A percentile compares a stretch with the other conserved stretches of the same genome.
These are phyloP conservation scores for Hanseniaspora taiwanica DNA, from an alignment of 805 yeast species.

Conservation along the genomic window DNA sequence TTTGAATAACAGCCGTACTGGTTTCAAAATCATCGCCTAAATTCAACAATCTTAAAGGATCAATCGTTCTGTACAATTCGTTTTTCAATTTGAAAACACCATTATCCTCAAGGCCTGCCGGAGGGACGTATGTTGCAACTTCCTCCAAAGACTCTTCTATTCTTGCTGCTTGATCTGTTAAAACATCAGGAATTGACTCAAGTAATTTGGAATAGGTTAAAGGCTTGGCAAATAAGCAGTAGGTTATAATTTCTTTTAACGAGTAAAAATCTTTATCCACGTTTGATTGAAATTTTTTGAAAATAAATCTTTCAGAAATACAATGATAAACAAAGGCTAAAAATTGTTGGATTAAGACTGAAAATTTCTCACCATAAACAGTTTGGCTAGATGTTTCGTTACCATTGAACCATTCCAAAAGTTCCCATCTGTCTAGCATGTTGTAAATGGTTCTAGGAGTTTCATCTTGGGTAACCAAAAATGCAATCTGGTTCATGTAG, in stretches of 20 bases:
- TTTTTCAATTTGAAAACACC: conserved; percentile 54
- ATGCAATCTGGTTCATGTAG: conserved; percentile 48
- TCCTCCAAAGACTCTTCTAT: conserved; percentile 43
- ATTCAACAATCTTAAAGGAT: conserved; percentile 39
- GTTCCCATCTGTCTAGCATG: conserved; percentile 47
- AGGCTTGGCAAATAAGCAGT: conserved; percentile 39
- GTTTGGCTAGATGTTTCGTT: conserved; percentile 26
- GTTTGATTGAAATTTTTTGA: conserved; percentile 29
- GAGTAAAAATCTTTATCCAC: conserved; percentile 20
- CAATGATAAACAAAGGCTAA: conserved; percentile 55
- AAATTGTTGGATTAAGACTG: conserved; percentile 67
- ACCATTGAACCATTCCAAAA: conserved; percentile 35
- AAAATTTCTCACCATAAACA: conserved; percentile 33
- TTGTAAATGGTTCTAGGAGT: conserved; percentile 42
- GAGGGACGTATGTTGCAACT: conserved; percentile 47
- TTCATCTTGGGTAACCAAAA: conserved; percentile 40
- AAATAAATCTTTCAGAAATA: conserved; percentile 53
- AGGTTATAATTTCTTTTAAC: conserved; percentile 33
- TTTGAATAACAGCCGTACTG: conserved; percentile 33
- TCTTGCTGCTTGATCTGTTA: conserved; percentile 24
- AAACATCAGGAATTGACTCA: conserved; percentile 21
- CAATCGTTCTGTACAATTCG: conserved; percentile 32
- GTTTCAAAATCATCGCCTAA: conserved; percentile 37
- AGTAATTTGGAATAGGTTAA: conserved; percentile 39
- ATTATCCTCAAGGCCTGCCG: conserved; percentile 50